Conservation (phyloP, 2,329 filamentous ascomycete species). For the Neocatenulostroma microsporum region DNA sequence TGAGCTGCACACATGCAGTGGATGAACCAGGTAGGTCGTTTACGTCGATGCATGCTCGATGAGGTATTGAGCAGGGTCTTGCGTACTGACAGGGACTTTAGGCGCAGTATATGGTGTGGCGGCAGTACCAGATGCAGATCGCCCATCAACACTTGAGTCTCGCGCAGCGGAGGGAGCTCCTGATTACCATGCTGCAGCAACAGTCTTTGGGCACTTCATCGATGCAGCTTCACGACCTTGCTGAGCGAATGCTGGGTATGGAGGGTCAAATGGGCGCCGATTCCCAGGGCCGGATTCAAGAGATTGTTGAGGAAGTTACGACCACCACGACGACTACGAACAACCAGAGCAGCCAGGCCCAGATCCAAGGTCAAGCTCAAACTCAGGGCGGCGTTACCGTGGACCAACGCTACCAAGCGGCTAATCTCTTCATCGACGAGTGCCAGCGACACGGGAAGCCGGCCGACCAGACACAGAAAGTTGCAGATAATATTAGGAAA, state of each 20-base stretch:
- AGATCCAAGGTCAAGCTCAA: neutral
- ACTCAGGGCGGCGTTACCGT: neutral
- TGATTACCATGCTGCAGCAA: neutral
- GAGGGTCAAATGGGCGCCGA: constrained; percentile 5
- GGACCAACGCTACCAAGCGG: neutral
- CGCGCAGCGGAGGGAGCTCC: neutral
- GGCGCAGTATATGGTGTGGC: too few relatives aligned
- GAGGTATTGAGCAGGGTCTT: neutral
- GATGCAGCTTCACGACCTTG: neutral
- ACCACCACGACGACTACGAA: constrained; percentile 1
- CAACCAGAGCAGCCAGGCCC: neutral
- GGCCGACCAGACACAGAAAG: neutral
- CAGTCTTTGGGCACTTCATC: neutral
- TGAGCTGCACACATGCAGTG: neutral
- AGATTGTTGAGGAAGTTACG: constrained; percentile 2
- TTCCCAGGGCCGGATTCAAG: constrained; percentile 3
- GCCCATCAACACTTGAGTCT: neutral
- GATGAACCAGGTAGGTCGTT: constrained; percentile 2
- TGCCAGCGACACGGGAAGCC: too few relatives aligned
- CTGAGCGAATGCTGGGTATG: constrained; percentile 4
- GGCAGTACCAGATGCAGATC: too few relatives aligned
- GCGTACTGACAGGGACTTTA: neutral
- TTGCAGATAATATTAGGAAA: constrained; percentile 1
- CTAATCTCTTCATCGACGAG: constrained; percentile 4
- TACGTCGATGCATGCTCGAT: neutral